phyloP scores from a whole-genome alignment of 805 yeast genomes.

The Komagataella ulmi region DNA sequence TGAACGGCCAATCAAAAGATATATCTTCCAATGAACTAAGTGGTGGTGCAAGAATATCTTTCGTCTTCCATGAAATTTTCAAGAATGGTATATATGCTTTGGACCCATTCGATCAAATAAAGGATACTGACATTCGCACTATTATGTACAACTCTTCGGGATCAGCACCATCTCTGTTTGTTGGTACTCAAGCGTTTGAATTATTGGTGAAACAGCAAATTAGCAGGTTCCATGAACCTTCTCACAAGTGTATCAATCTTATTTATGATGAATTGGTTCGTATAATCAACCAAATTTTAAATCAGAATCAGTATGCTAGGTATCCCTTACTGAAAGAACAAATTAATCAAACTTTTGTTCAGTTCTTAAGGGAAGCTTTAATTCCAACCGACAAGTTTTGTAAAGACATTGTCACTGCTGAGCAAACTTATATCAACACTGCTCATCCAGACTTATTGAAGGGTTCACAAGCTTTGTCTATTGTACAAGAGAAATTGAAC shows the following conservation, averaged over 20 bases:
- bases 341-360: conserved; percentile 65
- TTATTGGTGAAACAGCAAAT: conserved; percentile 91
- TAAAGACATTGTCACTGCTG: conserved; percentile 68
- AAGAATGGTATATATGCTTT: conserved; percentile 84
- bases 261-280: conserved; percentile 92
- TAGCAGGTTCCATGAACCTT: conserved; percentile 87
- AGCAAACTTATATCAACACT: conserved; percentile 90
- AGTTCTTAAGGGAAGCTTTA: conserved; percentile 64
- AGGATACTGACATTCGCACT: conserved; percentile 91
- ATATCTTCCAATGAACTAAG: conserved; percentile 80
- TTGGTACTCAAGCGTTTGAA: conserved; percentile 95
- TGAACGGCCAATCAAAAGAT: conserved; percentile 89
- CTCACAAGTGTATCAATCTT: conserved; percentile 74
- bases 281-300: conserved; percentile 71
- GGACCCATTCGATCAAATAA: conserved; percentile 94
- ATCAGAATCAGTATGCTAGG: conserved; percentile 71
- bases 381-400: conserved; percentile 82
- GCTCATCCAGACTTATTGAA: conserved; percentile 94
- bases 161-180: conserved; percentile 89
- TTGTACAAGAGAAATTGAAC: conserved; percentile 79
- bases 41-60: conserved; percentile 96
- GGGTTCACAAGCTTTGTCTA: conserved; percentile 90
- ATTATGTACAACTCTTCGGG: conserved; percentile 96
- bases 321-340: conserved; percentile 88
- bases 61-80: conserved; percentile 93